These are phyloP conservation scores for Teratosphaeriaceae sp. DNA, from an alignment of 2,329 filamentous ascomycete genomes.

Conservation along the genomic window DNA sequence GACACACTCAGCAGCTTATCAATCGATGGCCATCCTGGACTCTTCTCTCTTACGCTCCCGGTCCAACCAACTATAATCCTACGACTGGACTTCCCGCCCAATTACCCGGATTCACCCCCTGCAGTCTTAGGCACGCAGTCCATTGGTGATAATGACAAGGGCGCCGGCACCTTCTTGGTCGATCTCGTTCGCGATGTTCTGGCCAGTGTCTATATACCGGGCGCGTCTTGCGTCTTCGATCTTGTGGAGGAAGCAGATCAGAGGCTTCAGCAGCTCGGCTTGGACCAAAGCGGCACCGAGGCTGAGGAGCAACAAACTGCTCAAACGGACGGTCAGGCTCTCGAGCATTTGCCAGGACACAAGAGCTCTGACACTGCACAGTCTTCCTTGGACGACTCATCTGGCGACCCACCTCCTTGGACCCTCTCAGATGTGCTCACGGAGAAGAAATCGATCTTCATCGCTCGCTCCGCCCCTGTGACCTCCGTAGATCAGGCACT, in stretches of 20 bases:
- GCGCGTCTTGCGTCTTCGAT: slow-evolving; percentile 82
- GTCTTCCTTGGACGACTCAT: slow-evolving; percentile 32
- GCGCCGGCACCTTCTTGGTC: slow-evolving; percentile 66
- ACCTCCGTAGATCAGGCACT: slow-evolving; percentile 64
- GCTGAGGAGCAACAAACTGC: slow-evolving; percentile 23
- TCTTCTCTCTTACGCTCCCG: slow-evolving; percentile 62
- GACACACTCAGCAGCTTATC: slow-evolving; percentile 46
- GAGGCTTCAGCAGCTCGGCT: slow-evolving; percentile 29
- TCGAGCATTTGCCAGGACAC: background rate
- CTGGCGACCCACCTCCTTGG: slow-evolving; percentile 55
- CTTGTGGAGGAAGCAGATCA: slow-evolving; percentile 58
- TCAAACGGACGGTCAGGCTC: slow-evolving; percentile 25
- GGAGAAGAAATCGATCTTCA: slow-evolving; percentile 82
- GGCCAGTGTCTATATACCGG: slow-evolving; percentile 60
- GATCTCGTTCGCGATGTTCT: slow-evolving; percentile 62
- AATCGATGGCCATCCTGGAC: background rate
- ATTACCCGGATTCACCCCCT: slow-evolving; percentile 71
- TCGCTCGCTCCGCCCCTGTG: slow-evolving; percentile 69
- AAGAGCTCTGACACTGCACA: slow-evolving; percentile 25
- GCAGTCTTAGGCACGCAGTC: slow-evolving; percentile 71
- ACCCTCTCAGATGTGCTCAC: slow-evolving; percentile 63
- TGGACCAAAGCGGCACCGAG: slow-evolving; percentile 16
- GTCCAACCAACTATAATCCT: slow-evolving; percentile 49
- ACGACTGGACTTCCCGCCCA: slow-evolving; percentile 59
- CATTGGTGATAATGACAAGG: slow-evolving; percentile 59